Conservation (phyloP, 108 stramenopile species). For the Skeletonema grethae region DNA sequence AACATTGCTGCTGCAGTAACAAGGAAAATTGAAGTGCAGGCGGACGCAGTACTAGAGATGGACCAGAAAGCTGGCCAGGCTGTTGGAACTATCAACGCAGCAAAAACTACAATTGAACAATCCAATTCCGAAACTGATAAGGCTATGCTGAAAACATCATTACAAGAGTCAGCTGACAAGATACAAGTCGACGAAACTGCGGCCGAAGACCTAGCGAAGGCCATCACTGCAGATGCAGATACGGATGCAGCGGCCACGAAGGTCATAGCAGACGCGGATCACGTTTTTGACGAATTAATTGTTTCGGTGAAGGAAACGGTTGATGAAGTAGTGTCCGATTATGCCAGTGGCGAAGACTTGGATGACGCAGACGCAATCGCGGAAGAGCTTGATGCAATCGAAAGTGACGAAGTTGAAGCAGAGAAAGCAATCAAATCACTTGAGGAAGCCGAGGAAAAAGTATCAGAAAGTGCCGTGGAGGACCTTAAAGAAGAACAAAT, state of each 20-base stretch:
- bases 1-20: slow-evolving; percentile 14
- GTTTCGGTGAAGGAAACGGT: slow-evolving; percentile 11
- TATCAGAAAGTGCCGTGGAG: neutral
- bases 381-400: neutral
- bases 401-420: neutral
- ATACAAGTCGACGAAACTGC: slow-evolving; percentile 2
- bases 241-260: neutral
- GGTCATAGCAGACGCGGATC: neutral
- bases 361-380: slow-evolving; percentile 1
- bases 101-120: slow-evolving; percentile 6
- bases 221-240: neutral
- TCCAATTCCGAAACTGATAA: neutral
- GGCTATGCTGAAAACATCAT: neutral
- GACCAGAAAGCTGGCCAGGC: slow-evolving; percentile 14
- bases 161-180: slow-evolving; percentile 11
- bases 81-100: slow-evolving; percentile 12
- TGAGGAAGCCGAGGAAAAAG: neutral
- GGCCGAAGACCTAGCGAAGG: neutral
- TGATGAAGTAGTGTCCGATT: slow-evolving; percentile 10
- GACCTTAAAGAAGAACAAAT: neutral
- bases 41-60: slow-evolving; percentile 12
- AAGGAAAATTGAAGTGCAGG: slow-evolving; percentile 8
- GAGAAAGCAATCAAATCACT: neutral
- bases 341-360: neutral
- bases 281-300: slow-evolving; percentile 1